phyloP scores from a whole-genome alignment of 2,329 filamentous ascomycete species.

The Pseudocercospora cruenta region DNA sequence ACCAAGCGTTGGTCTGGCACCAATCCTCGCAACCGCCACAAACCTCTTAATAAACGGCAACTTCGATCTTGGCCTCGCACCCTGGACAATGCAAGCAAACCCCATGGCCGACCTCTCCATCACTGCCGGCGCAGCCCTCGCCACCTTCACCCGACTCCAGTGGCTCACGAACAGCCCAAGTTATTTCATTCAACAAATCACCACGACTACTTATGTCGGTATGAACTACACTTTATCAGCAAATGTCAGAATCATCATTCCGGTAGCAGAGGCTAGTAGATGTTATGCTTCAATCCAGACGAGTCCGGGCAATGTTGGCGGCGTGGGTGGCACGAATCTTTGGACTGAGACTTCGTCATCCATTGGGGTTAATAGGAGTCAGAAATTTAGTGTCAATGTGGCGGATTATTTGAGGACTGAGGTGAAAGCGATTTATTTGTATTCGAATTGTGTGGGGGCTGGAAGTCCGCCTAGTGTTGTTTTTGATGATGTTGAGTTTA shows the following conservation, averaged over 20 bases:
- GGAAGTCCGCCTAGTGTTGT: background rate
- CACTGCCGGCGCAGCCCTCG: background rate
- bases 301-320: background rate
- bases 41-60: background rate
- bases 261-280: background rate
- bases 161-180: background rate
- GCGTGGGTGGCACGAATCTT: background rate
- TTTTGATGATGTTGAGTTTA: background rate
- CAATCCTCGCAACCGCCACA: background rate
- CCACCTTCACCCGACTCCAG: background rate
- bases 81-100: background rate
- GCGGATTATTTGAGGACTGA: background rate
- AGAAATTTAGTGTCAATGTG: background rate
- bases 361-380: background rate
- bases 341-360: background rate
- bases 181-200: constrained; percentile 1
- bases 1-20: background rate
- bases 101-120: background rate
- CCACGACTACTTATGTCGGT: background rate
- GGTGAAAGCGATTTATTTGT: background rate
- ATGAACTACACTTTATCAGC: background rate
- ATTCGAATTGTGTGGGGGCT: background rate
- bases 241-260: background rate
- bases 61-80: background rate
- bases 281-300: background rate